Evolutionary conservation across 345 rosid species (phyloP), one percentile per base, ranked within the genome.

Genomic region (Clarkia xantiana): DNA sequence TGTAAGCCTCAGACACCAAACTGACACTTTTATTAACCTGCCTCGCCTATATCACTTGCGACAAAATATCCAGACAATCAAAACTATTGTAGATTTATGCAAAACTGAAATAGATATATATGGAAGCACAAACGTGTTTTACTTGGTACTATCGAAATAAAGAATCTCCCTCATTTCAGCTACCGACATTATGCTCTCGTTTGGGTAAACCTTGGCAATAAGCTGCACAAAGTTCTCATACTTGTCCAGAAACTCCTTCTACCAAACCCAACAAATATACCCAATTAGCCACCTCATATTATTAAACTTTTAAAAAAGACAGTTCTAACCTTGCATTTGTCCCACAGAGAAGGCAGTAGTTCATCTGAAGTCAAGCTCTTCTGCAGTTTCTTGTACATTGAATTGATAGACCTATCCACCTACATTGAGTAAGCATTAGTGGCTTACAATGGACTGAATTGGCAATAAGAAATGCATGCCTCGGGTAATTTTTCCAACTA

Each of bases 301-400:
- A n/a, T n/a, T n/a, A n/a, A n/a, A n/a, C n/a, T n/a, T n/a, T n/a
- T n/a, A n/a, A n/a, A n/a, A n/a, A n/a, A n/a, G n/a, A n/a, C n/a
- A n/a, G n/a, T n/a, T n/a, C n/a, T n/a, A n/a, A 86, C 96, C 96
- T 91, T 91, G 87, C 94, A 86, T 70, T 91, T 91, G 58, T 91
- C 98, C 98, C 98, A 91, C 51, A 86, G 62, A 38, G 96, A 91
- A 34, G 98, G 96, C 45, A 91, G 65, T 54, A 86, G 69, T 62
- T 91, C 96, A 49, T 91, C 96, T 0, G 98, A 91, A 39, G 90
- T 73, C 44, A 91, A 69, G 75, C 77, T 86, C 79, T 86, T 91
- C 76, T 91, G 98, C 80, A 91, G 66, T 72, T 77, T 91, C 67
- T 91, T 91, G 50, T 84, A 86, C 98, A 91, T 91, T 14, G 83